Base-by-base conservation (phyloP, 306 rosid species). In the Purshia tridentata region DNA sequence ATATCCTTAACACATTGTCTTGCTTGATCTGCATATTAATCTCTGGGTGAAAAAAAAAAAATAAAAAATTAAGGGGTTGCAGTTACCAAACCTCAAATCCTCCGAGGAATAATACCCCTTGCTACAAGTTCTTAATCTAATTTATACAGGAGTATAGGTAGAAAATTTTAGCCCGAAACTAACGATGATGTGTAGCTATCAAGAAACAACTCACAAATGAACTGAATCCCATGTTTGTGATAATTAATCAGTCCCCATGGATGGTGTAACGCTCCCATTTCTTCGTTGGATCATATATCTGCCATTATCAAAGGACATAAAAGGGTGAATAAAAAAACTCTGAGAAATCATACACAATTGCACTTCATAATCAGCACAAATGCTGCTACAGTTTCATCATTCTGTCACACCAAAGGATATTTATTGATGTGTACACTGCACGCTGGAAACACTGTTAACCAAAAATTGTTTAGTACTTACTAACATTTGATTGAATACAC, bases 241-340 rank as follows among this genome's bases (percentile, higher is more conserved):
- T 22, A 3, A 5, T 22, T 4, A 70, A 67, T 80, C 79, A 80
- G 83, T 80, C 83, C 49, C 83, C 83, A 2, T 74, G 79, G 70
- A 80, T 80, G 10, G 83, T 80, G 55, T 80, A 80, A 4, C 83
- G 79, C 72, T 80, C 83, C 83, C 83, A 80, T 69, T 80, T 80
- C 79, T 23, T 80, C n/a, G 83, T 80, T 20, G 79, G 76, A 62
- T 80, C 83, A 53, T 80, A 80, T 22, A 80, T 80, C 83, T 80
- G 79, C 51, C 67, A 65, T 6, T 15, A 40, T 1, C n/a, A 4
- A 61, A 2, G 9, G 65, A 52, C 39, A 37, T 29, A 41, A 61
- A 47, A 23, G 9, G 42, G 56, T 20, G 35, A 67, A 40, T 4
- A 48, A 15, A 4, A 58, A 16, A 29, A 53, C 12, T 41, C 12